Base-by-base conservation (phyloP, 2,329 filamentous ascomycete genomes). In the Thyridium curvatum region DNA sequence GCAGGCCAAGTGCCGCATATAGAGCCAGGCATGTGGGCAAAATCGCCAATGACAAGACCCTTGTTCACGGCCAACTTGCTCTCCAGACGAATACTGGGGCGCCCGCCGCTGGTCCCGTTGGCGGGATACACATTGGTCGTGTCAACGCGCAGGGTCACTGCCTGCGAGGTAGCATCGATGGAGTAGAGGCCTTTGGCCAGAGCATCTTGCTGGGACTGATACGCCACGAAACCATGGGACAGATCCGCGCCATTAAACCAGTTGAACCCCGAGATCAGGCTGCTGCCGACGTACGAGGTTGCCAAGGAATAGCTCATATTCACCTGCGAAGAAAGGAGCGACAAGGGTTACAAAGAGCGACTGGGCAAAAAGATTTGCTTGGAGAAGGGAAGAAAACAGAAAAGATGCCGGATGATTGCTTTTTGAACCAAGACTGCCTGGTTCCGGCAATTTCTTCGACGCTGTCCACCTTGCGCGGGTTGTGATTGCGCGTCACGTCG, bases 171-270 rank as follows among this genome's bases (percentile, higher is more conserved):
- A 12, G 62, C 51, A 34, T 71, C 60, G 14, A 72, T 46, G 0
- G 62, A 63, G 41, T 66, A 69, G 13, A 73, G 52, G 10, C 62
- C 62, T 30, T 53, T 50, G 3, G 54, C 47, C 2, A 61, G 38
- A 12, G 71, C 69, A 37, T 62, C 56, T n/a, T 52, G 45, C 36
- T 59, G 58, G 43, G 50, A 65, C 40, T 72, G 65, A 33, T 73
- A 72, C 54, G 69, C 61, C 18, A 88, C 84, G 50, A 74, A 86
- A 33, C 84, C 84, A 45, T 79, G 60, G 10, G 77, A 86, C 1
- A 75, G 80, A 50, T 89, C 84, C 4, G 46, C 37, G 2, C 61
- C 64, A 13, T 68, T 65, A 43, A 68, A 65, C 56, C 73, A 77
- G 46, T 60, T 64, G 54, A 77, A 77, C 41, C 61, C 61, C 32